Conservation (phyloP, 2,329 filamentous ascomycete species). For the Colletotrichum sp. region DNA sequence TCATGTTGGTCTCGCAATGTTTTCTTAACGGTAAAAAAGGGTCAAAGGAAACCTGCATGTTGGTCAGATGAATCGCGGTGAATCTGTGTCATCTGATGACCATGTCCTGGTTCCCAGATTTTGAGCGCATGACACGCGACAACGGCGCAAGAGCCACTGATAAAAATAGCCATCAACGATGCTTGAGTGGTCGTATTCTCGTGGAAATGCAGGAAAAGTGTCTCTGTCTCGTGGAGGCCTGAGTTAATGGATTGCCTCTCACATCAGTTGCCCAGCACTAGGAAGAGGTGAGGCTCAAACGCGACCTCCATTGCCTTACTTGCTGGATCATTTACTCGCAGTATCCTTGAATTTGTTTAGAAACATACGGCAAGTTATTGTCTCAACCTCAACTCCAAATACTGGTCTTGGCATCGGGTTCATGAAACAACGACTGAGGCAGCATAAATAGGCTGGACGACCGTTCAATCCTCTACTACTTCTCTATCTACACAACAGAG, state of each 20-base stretch:
- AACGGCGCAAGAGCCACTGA: neutral
- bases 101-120: neutral
- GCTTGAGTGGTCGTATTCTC: neutral
- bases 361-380: neutral
- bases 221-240: neutral
- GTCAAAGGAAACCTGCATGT: neutral
- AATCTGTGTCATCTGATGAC: neutral
- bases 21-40: accelerated
- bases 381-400: neutral
- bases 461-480: neutral
- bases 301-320: neutral
- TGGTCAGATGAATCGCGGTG: neutral
- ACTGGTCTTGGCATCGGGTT: neutral
- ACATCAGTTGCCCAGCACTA: neutral
- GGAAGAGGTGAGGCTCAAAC: neutral
- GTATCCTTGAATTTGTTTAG: neutral
- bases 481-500: neutral
- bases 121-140: neutral
- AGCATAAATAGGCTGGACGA: neutral
- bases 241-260: neutral
- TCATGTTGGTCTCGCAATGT: neutral
- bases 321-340: neutral
- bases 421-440: neutral
- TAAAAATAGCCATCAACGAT: neutral
- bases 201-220: neutral